These are phyloP conservation scores for Picochlorum sp. DNA, from an alignment of 139 green algal genomes.

Conservation along the genomic window DNA sequence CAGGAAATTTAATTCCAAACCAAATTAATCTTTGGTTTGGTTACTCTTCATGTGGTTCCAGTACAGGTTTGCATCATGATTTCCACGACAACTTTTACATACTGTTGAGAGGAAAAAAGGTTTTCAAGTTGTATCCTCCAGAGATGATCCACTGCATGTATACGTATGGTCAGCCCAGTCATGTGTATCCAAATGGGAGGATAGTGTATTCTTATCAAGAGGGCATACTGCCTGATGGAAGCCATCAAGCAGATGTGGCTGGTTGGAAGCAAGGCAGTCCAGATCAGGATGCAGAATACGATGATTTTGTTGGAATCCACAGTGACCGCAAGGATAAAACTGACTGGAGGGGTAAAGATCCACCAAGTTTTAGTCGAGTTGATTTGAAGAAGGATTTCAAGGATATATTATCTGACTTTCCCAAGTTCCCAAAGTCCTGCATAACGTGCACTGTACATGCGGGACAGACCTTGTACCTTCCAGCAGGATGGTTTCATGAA, in stretches of 20 bases:
- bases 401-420: constrained; percentile 30
- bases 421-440: constrained; percentile 47
- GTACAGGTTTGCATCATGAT: constrained; percentile 76
- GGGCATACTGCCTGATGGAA: constrained; percentile 48
- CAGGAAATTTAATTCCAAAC: constrained; percentile 58
- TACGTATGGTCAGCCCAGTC: constrained; percentile 36
- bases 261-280: constrained; percentile 22
- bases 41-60: constrained; percentile 29
- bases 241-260: constrained; percentile 34
- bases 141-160: constrained; percentile 13
- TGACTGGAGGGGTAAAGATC: constrained; percentile 3
- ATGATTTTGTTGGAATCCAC: constrained; percentile 15
- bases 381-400: constrained; percentile 20
- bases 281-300: constrained; percentile 38
- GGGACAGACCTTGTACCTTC: constrained; percentile 69
- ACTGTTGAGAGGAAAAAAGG: constrained; percentile 68
- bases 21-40: constrained; percentile 46
- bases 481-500: constrained; percentile 81
- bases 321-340: not conserved
- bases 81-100: constrained; percentile 89
- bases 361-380: constrained; percentile 45
- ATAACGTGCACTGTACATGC: constrained; percentile 26
- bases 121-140: constrained; percentile 68
- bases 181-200: constrained; percentile 62
- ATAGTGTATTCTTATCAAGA: constrained; percentile 71